A percentile compares a stretch with the other conserved stretches of the same genome.
phyloP scores from a whole-genome alignment of 176 grass and related monocot genomes.

The Oryza coarctata region DNA sequence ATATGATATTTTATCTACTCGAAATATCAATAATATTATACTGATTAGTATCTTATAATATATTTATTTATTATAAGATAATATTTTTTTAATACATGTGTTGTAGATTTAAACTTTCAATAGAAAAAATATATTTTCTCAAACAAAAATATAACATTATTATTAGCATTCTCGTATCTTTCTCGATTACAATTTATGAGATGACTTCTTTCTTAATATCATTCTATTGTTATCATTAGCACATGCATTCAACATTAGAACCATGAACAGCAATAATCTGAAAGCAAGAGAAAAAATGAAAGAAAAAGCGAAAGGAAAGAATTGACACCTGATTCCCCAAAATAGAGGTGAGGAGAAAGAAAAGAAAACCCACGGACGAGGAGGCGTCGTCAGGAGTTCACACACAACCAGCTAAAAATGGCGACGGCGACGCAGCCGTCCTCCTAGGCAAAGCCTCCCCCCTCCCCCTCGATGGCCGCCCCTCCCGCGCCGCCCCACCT shows the following conservation, averaged over 20 bases:
- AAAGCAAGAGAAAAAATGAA: not conserved
- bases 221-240: not conserved
- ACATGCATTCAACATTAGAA: not conserved
- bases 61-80: not conserved
- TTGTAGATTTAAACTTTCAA: too few relatives aligned
- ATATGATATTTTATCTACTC: too few relatives aligned
- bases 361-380: too few relatives aligned
- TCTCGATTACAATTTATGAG: not conserved
- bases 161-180: not conserved
- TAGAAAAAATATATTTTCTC: not conserved
- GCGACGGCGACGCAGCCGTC: conserved; percentile 43
- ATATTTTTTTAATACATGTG: too few relatives aligned
- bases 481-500: conserved; percentile 33
- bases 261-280: not conserved
- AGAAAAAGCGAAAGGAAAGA: not conserved
- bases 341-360: conserved; percentile 17
- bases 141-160: not conserved
- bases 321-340: not conserved
- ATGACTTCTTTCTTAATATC: not conserved
- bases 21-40: too few relatives aligned
- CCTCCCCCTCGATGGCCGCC: conserved; percentile 26
- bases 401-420: conserved; percentile 19
- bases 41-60: not conserved
- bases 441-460: not conserved
- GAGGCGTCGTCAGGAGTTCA: too few relatives aligned